Evolutionary conservation across 2,329 filamentous ascomycete genomes (phyloP).

Genomic region (Venturia carpophila): DNA sequence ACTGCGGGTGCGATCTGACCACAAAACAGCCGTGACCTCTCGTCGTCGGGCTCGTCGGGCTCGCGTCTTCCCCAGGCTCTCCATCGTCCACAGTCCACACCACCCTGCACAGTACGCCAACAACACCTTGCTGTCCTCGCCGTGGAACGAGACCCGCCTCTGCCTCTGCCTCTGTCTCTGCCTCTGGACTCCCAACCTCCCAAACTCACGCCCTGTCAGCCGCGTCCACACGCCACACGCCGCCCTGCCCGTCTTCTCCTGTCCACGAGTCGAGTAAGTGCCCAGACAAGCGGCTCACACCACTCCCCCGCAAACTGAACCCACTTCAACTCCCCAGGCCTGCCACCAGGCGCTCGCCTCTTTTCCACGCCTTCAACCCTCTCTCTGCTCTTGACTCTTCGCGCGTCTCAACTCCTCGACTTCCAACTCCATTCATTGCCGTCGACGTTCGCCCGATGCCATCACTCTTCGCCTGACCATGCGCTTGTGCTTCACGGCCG

Average conservation of each 20-base stretch:
- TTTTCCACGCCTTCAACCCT: background rate
- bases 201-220: too few species aligned
- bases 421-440: background rate
- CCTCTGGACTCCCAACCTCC: background rate
- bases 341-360: conserved; percentile 3
- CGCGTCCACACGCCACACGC: too few species aligned
- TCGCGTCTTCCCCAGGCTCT: background rate
- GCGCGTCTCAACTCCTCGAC: background rate
- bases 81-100: background rate
- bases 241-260: background rate
- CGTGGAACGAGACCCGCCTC: background rate
- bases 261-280: conserved; percentile 7
- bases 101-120: background rate
- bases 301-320: conserved; percentile 7
- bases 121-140: background rate
- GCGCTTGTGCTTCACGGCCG: background rate
- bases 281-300: background rate
- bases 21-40: background rate
- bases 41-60: background rate
- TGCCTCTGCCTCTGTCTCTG: background rate
- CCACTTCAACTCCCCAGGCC: background rate
- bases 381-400: background rate
- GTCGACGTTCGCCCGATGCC: background rate
- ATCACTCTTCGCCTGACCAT: background rate
- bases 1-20: conserved; percentile 3